Evolutionary conservation across 306 rosid species (phyloP).

Genomic region (Cicer cuneatum): DNA sequence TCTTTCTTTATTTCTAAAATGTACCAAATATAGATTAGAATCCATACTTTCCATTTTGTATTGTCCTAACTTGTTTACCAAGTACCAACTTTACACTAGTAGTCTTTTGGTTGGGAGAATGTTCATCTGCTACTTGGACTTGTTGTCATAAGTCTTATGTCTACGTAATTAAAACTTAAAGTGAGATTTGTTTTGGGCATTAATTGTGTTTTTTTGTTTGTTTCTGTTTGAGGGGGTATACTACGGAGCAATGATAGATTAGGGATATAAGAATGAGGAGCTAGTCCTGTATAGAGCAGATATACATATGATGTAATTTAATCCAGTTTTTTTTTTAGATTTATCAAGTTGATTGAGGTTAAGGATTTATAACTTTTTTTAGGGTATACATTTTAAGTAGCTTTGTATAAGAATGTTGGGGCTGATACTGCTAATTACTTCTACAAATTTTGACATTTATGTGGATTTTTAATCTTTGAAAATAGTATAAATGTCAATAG

Average conservation of each 20-base stretch:
- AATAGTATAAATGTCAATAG: constrained; percentile 38
- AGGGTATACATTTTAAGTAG: constrained; percentile 19
- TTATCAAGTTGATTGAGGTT: constrained; percentile 27
- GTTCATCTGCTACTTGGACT: constrained; percentile 20
- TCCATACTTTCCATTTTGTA: constrained; percentile 3
- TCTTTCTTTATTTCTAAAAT: neutral
- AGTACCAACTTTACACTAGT: neutral
- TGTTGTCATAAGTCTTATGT: constrained; percentile 18
- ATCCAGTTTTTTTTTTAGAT: constrained; percentile 1
- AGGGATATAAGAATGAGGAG: constrained; percentile 22
- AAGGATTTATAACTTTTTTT: neutral
- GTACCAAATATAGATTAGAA: neutral
- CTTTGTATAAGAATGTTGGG: constrained; percentile 16
- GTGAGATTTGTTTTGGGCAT: constrained; percentile 17
- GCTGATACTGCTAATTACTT: constrained; percentile 9
- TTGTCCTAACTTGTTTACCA: neutral
- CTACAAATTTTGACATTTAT: constrained; percentile 32
- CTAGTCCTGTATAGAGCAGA: constrained; percentile 19
- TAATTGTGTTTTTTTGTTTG: neutral
- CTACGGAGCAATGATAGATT: neutral
- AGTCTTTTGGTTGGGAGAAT: constrained; percentile 2
- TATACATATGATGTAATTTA: constrained; percentile 27
- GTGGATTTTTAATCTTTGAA: constrained; percentile 29
- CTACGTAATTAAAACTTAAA: constrained; percentile 21
- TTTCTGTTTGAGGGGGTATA: constrained; percentile 32